These are phyloP conservation scores for Cutaneotrichosporon sp. DNA, from an alignment of 1,284 basidiomycete species.

Conservation along the genomic window DNA sequence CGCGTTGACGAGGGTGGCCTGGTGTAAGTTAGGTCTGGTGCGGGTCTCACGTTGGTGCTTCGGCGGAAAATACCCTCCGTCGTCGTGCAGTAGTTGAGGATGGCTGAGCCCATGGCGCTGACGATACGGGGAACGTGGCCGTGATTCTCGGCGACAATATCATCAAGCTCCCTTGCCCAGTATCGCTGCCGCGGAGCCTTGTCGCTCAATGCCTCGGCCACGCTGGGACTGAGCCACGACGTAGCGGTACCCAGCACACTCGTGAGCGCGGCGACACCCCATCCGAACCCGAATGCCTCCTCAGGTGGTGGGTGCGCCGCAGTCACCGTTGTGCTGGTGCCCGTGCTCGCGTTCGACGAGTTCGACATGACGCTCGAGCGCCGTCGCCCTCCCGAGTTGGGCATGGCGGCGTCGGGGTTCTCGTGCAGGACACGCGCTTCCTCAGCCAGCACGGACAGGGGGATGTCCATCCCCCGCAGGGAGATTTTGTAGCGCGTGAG, in stretches of 20 bases:
- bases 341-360: neutral
- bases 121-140: conserved; percentile 26
- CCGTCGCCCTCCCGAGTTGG: neutral
- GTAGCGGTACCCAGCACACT: conserved; percentile 2
- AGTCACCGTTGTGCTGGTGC: no score
- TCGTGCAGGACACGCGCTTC: conserved; percentile 28
- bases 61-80: conserved; percentile 41
- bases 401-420: conserved; percentile 19
- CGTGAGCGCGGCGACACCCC: conserved; percentile 4
- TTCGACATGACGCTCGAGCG: neutral
- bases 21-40: neutral
- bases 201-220: neutral
- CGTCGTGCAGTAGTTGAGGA: conserved; percentile 24
- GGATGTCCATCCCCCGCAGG: conserved; percentile 30
- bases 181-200: neutral
- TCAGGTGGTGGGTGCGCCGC: neutral
- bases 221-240: neutral
- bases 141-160: conserved; percentile 16
- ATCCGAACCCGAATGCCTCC: neutral
- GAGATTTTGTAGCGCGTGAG: conserved; percentile 23
- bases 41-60: conserved; percentile 31
- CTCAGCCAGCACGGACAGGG: conserved; percentile 25
- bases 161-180: conserved; percentile 16
- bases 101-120: conserved; percentile 22
- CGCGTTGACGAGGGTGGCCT: conserved; percentile 21